Evolutionary conservation across 306 rosid genomes (phyloP).

Genomic region (Medicago lupulina): DNA sequence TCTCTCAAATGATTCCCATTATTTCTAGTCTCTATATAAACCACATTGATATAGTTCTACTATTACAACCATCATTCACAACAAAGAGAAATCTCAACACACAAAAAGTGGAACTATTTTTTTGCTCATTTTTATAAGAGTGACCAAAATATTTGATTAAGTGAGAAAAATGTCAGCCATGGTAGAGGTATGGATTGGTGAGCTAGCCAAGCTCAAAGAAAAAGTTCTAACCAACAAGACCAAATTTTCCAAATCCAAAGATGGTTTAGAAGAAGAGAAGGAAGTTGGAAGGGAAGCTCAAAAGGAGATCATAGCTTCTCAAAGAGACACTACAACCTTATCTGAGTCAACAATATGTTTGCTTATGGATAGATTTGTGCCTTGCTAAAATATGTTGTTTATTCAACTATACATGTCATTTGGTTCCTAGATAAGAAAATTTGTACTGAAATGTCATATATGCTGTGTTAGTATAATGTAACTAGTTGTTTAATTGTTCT

Average conservation of each 20-base stretch:
- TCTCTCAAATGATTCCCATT: slow-evolving; percentile 2
- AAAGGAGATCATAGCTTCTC: neutral
- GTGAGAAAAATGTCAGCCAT: slow-evolving; percentile 57
- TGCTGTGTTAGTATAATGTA: neutral
- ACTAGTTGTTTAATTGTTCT: neutral
- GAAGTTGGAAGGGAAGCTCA: slow-evolving; percentile 16
- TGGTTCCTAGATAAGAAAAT: neutral
- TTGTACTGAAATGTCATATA: slow-evolving; percentile 1
- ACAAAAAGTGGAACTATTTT: neutral
- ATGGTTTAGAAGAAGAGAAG: slow-evolving; percentile 27
- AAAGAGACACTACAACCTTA: slow-evolving; percentile 42
- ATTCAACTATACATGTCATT: neutral
- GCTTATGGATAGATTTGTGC: slow-evolving; percentile 89
- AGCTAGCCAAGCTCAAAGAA: slow-evolving; percentile 61
- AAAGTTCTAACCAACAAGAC: slow-evolving; percentile 49
- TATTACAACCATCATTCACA: neutral
- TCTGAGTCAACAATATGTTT: slow-evolving; percentile 71
- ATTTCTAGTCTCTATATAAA: slow-evolving; percentile 42
- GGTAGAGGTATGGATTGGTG: slow-evolving; percentile 67
- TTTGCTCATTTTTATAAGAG: neutral
- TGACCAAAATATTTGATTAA: neutral
- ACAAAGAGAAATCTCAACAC: neutral
- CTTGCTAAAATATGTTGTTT: slow-evolving; percentile 47
- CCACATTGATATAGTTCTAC: neutral
- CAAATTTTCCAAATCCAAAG: slow-evolving; percentile 43